Evolutionary conservation across 2,329 filamentous ascomycete genomes (phyloP), one percentile per base, ranked within the genome.

Genomic region (Phyllosticta citrichinensis): DNA sequence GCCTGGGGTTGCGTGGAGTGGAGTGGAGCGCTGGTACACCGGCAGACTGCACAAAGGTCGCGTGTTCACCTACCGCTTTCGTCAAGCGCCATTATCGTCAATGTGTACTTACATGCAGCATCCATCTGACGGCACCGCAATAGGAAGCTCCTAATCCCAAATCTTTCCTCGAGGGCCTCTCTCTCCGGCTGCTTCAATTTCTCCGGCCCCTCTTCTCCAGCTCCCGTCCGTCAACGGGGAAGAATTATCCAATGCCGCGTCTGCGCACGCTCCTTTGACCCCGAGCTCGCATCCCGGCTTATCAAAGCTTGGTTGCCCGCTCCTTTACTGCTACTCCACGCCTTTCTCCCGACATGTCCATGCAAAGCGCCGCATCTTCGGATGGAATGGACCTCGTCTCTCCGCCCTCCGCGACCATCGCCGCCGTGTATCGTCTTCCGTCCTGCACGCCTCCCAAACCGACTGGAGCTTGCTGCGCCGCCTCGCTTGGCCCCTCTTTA

Each of bases 51-150:
- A n/a, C n/a, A n/a, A n/a, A 19, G 25, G 58, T 60, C 58, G 58
- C 58, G 58, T 60, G 58, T 40, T 20, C 52, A 30, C 35, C 33
- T 60, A 52, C 58, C 51, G 58, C 58, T 60, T 60, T 52, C 22
- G 58, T 33, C 19, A 30, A 20, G 52, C 24, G 30, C 35, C 52
- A 52, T 50, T 33, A 17, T 20, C 25, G 25, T 6, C 27, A 6
- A 30, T 40, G 14, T 30, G 27, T 30, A 6, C 5, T 2, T 30
- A 6, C 27, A 30, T 30, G 6, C 5, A 30, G 6, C 27, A 30
- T 30, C 27, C 27, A 8, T 30, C 27, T 30, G 27, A 30, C 27
- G 27, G 27, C 27, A 5, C 27, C 27, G 27, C 27, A 30, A 5
- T 10, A 30, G 27, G 27, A 30, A 30, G 27, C 27, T 30, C 22